Base-by-base conservation (phyloP, 23 red algal species). In the Gracilaria gracilis region DNA sequence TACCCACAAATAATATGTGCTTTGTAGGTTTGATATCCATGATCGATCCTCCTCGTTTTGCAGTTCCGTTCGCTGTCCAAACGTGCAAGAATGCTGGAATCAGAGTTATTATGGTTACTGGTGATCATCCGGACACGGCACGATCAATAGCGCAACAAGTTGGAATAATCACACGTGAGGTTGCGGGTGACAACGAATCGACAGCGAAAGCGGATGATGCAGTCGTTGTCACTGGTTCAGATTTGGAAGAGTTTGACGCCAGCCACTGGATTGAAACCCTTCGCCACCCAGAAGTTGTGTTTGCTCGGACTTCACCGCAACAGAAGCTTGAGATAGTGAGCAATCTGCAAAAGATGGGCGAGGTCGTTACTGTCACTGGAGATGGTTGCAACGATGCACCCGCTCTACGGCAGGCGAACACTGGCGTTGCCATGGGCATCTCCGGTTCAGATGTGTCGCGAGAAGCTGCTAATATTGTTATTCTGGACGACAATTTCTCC, bases 301-400 rank as follows among this genome's bases (percentile, higher is more conserved):
- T 98, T 88, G 91, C 93, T n/a, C 80, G 96, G 33, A 90, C 92
- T 13, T 89, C 92, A 65, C 96, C 96, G 9, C 59, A 83, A 57
- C 85, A 92, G 73, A 98, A 98, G 48, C 86, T 94, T 50, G 67
- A 81, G 23, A 93, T 98, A 40, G 96, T 98, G 27, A 31, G 61
- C 33, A 73, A 81, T 24, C 67, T 98, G 34, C 96, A 95, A 77
- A 37, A 49, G 16, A 59, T 35, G n/a, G 84, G 81, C 44, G 79
- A 95, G 31, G 53, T 98, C 29, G 96, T 98, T 25, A 94, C 96
- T 17, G 93, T 91, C 35, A 98, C 96, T 33, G 96, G 96, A 54
- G 96, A 98, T 84, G 96, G 96, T 38, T 93, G 93, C 64, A 98
- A 98, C 74, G 96, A 98, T 66, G 96, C 96, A 15, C 96, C 96